Evolutionary conservation across 176 grass and related monocot genomes (phyloP).

Genomic region (Cocos nucifera): DNA sequence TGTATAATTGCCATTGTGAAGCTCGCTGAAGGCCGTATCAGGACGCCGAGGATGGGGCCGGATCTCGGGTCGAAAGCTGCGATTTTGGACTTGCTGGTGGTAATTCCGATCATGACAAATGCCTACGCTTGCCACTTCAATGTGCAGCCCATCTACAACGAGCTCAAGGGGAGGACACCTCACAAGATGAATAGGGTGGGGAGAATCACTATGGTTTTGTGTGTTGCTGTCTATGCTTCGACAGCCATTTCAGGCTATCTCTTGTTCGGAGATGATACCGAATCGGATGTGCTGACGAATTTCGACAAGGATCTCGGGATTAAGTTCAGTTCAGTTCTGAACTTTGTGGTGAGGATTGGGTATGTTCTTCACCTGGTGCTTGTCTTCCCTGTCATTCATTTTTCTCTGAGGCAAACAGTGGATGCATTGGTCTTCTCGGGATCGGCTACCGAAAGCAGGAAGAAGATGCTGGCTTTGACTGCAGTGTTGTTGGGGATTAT

Average conservation of each 20-base stretch:
- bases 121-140: conserved; percentile 92
- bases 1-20: conserved; percentile 64
- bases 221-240: conserved; percentile 55
- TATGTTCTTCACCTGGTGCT: conserved; percentile 87
- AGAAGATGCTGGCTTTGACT: conserved; percentile 58
- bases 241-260: conserved; percentile 86
- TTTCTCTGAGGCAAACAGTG: conserved; percentile 90
- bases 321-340: conserved; percentile 68
- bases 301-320: conserved; percentile 93
- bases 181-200: conserved; percentile 72
- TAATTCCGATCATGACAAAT: conserved; percentile 97
- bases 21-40: conserved; percentile 52
- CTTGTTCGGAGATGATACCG: conserved; percentile 66
- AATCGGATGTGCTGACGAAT: conserved; percentile 87
- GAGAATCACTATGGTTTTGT: conserved; percentile 62
- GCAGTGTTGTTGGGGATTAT: conserved; percentile 57
- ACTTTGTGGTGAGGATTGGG: conserved; percentile 92
- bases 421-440: conserved; percentile 55
- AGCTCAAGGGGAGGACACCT: conserved; percentile 77
- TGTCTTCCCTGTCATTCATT: conserved; percentile 92
- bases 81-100: conserved; percentile 70
- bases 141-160: conserved; percentile 92
- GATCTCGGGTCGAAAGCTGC: conserved; percentile 60
- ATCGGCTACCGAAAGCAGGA: conserved; percentile 38
- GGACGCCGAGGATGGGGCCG: conserved; percentile 58